A percentile compares a stretch with the other conserved stretches of the same genome.
Evolutionary conservation across 2,329 filamentous ascomycete species (phyloP).

Genomic region (Claviceps sp.): DNA sequence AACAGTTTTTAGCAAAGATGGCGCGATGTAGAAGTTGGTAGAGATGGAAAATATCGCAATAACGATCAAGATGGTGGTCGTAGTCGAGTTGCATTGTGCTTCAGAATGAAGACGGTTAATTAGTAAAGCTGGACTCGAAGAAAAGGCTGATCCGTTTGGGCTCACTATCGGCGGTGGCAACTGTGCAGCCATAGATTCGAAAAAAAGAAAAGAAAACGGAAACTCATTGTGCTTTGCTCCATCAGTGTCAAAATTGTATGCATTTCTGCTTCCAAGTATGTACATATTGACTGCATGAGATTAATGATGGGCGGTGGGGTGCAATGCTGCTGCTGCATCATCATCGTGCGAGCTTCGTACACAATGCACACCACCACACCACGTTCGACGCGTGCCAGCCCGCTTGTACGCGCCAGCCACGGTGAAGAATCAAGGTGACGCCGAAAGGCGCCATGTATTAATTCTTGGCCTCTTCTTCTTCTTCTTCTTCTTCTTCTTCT

Average conservation of each 20-base stretch:
- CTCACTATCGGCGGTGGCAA: not conserved
- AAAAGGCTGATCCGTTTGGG: not conserved
- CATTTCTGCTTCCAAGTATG: not conserved
- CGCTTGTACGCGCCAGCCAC: not conserved
- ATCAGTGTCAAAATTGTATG: not conserved
- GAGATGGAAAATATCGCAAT: not conserved
- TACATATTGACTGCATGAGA: not conserved
- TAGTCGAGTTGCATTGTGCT: not conserved
- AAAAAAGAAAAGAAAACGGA: not conserved
- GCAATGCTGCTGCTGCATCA: not conserved
- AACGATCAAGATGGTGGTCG: not conserved
- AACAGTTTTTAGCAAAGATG: not conserved
- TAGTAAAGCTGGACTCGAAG: not conserved
- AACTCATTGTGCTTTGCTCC: not conserved
- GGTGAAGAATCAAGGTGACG: not conserved
- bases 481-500: not conserved
- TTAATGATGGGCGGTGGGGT: not conserved
- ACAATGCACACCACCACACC: not conserved
- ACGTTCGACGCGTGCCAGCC: not conserved
- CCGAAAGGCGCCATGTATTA: not conserved
- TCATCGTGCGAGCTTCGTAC: not conserved
- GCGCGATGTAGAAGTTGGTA: not conserved
- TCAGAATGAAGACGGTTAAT: not conserved
- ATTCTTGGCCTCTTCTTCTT: not conserved
- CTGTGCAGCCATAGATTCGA: not conserved